A percentile compares a stretch with the other conserved stretches of the same genome.
These are phyloP conservation scores for Chloropicon primus DNA, from an alignment of 139 green algal genomes.

Conservation along the genomic window DNA sequence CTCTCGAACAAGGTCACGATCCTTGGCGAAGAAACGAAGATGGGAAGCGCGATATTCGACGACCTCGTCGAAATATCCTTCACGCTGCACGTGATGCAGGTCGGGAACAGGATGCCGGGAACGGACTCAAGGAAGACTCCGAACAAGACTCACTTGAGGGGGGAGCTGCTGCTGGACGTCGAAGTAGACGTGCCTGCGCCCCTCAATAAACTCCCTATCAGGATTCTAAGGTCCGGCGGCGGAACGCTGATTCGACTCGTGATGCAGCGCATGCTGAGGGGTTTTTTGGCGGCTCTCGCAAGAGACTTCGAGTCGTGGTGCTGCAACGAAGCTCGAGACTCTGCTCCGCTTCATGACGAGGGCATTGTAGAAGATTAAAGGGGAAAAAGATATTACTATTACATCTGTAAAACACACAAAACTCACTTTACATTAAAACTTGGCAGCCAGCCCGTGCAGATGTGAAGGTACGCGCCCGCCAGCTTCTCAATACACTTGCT, in stretches of 20 bases:
- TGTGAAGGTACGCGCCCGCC: background rate
- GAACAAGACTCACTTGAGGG: background rate
- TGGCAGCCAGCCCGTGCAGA: background rate
- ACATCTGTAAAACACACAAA: background rate
- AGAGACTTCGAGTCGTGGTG: background rate
- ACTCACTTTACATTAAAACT: no score
- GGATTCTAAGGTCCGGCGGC: background rate
- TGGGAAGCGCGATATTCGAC: background rate
- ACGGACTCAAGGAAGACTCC: background rate
- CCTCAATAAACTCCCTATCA: background rate
- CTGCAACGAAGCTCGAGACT: background rate
- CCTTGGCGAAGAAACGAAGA: background rate
- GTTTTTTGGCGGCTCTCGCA: background rate
- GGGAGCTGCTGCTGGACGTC: background rate
- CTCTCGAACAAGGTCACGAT: background rate
- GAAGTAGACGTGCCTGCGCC: background rate
- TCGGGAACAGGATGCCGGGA: background rate
- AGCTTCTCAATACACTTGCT: background rate
- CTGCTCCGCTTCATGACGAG: no score
- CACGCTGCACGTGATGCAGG: background rate
- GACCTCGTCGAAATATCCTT: background rate
- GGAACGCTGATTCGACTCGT: background rate
- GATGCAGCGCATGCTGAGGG: background rate
- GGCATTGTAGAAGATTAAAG: no score
- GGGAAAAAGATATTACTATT: no score